Conservation (phyloP, 208 protist species). For the Trypanosoma lewisi region DNA sequence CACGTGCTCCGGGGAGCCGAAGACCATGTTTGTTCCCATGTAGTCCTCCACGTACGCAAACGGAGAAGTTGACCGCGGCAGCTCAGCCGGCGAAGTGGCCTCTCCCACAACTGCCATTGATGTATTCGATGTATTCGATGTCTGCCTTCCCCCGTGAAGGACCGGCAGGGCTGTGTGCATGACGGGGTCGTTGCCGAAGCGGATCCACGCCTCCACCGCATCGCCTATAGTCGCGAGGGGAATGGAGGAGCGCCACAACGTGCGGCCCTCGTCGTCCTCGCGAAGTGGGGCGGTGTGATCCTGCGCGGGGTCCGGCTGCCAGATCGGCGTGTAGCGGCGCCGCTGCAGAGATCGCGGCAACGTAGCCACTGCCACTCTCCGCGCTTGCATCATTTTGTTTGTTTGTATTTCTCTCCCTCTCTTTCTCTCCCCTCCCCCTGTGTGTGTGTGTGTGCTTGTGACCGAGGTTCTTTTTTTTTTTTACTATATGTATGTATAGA, state of each 20-base stretch:
- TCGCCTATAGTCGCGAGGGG: slow-evolving; percentile 40
- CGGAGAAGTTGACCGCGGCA: slow-evolving; percentile 44
- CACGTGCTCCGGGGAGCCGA: slow-evolving; percentile 36
- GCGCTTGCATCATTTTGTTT: slow-evolving; percentile 14
- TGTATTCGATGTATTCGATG: not conserved
- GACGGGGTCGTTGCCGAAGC: slow-evolving; percentile 89
- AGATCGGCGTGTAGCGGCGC: slow-evolving; percentile 82
- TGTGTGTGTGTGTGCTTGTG: no score
- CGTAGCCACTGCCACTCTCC: not conserved
- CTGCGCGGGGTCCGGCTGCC: slow-evolving; percentile 32
- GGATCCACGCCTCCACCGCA: slow-evolving; percentile 66
- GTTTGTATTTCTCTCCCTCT: no score
- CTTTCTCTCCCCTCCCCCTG: no score
- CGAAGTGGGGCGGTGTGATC: slow-evolving; percentile 50
- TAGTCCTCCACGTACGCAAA: slow-evolving; percentile 86
- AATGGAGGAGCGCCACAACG: slow-evolving; percentile 46
- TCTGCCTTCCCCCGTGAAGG: slow-evolving; percentile 3
- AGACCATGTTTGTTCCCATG: slow-evolving; percentile 82
- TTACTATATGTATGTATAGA: not conserved
- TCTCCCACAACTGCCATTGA: not conserved
- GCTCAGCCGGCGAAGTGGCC: not conserved
- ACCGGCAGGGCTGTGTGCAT: slow-evolving; percentile 49
- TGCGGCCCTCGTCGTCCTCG: slow-evolving; percentile 49
- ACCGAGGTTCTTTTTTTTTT: no score
- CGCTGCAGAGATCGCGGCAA: slow-evolving; percentile 1